Percentiles rank a stretch among this genome's conserved stretches.
phyloP scores from a whole-genome alignment of 441 rosid species.

The Croton laevigatus region DNA sequence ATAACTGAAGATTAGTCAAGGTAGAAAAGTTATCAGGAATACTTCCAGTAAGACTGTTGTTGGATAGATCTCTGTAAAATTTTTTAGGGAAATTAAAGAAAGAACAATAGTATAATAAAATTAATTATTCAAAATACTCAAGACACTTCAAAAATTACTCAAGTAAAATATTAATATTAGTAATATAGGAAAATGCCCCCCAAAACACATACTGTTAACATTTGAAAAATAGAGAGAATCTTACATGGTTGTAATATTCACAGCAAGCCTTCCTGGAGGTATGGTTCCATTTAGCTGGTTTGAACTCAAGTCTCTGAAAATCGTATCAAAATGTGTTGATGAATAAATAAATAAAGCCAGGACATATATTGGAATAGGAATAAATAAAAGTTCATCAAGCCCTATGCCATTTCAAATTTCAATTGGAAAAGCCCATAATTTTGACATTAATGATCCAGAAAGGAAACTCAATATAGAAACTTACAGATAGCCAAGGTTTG shows the following conservation, averaged over 20 bases:
- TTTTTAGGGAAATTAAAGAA: constrained; percentile 12
- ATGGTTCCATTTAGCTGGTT: constrained; percentile 77
- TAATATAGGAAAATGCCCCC: not conserved
- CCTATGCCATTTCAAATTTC: constrained; percentile 5
- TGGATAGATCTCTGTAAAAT: constrained; percentile 66
- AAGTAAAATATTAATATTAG: not conserved
- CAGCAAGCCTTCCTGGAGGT: constrained; percentile 63
- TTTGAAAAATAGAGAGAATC: constrained; percentile 26
- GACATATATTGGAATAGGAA: not conserved
- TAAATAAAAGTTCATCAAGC: not conserved
- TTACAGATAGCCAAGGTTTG: constrained; percentile 83
- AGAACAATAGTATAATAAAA: constrained; percentile 15
- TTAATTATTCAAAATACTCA: not conserved
- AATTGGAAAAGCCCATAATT: constrained; percentile 1
- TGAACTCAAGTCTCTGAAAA: constrained; percentile 78
- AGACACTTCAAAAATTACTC: not conserved
- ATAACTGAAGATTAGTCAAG: constrained; percentile 67
- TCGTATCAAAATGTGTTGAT: constrained; percentile 14
- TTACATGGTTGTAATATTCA: constrained; percentile 84
- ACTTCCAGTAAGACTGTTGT: constrained; percentile 68
- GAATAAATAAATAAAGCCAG: constrained; percentile 6
- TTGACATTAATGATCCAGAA: constrained; percentile 4
- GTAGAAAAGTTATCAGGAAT: constrained; percentile 66
- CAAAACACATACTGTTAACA: constrained; percentile 13
- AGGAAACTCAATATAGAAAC: constrained; percentile 27